Base-by-base conservation (phyloP, 257 asterid species). In the Henckelia pumila region DNA sequence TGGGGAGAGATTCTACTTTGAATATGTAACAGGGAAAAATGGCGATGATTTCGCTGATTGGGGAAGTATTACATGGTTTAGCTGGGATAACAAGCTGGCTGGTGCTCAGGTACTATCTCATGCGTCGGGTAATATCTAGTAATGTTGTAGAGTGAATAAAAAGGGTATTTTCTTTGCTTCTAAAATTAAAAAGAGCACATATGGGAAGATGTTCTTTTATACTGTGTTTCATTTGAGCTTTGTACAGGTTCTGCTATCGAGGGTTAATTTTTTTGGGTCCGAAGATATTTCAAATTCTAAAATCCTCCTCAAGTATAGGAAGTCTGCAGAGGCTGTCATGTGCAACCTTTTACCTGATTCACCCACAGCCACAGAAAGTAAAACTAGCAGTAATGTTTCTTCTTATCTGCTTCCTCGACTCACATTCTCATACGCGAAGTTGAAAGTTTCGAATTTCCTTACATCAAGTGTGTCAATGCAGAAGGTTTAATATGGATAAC, bases 1-100 rank as follows among this genome's bases (percentile, higher is more conserved):
- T 0, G 76, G 79, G 29, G 92, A 90, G 7, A 66, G 70, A 19
- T 20, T 80, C 8, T 93, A 88, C 67, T 64, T 78, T 0, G 85
- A 90, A 2, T 93, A 72, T 30, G 87, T 82, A 8, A 90, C 91
- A 0, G 99, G 95, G 13, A 53, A 79, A 3, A 79, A 81, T 40
- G 95, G 80, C 0, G 86, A 88, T 0, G 71, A 63, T 0, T 90
- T 77, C 67, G 99, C 74, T 29, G 61, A 88, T 32, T 93, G 83
- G 82, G 96, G 92, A 5, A 82, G 25, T 61, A 95, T 96, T 14
- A 81, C 95, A 0, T 93, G 97, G 97, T 93, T 93, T 71, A 88
- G 96, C 76, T 93, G 99, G 99, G 99, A 93, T 76, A 84, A 79
- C 78, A 93, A 90, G 82, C 80, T 86, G 20, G 86, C 98, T 29